Evolutionary conservation across 441 rosid species (phyloP), one percentile per base, ranked within the genome.

Genomic region (Sinapis alba): DNA sequence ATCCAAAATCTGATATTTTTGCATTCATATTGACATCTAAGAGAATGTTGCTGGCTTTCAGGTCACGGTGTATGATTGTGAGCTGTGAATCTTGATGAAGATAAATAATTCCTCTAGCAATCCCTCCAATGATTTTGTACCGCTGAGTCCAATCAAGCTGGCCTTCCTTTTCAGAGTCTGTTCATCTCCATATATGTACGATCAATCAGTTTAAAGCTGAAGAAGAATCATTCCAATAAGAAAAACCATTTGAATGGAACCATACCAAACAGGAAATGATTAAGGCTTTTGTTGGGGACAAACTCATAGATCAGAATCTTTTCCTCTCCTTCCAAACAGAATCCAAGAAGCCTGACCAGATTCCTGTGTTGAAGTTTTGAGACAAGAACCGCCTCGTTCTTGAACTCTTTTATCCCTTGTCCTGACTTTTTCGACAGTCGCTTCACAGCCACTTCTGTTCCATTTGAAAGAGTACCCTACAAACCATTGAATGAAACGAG

Each of bases 301-400:
- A 79, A 82, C 77, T 83, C 88, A n/a, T 80, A 85, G 20, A 85
- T 43, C 2, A 87, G 82, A 54, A 87, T 78, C 64, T 70, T 81
- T 70, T 86, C 89, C 2, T 45, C 62, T 57, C 81, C 74, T 64
- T 79, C 78, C 21, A 79, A 4, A 67, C 87, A 85, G 57, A 78
- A 87, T 4, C 89, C 91, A 8, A 78, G 68, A 23, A 85, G 86
- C 79, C 74, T 79, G 5, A 83, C 85, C 2, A 87, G 56, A 65
- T 87, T 87, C 53, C 82, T 78, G 15, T 84, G 90, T 63, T 85
- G 91, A 59, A 84, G 91, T 77, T 80, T 87, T 6, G 84, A 73
- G 0, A 87, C 75, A 38, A 85, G 50, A 20, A 66, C 71, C n/a
- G 78, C 87, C 43, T 87, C 91, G 4, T 79, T 87, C 81, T 70